phyloP scores from a whole-genome alignment of 306 rosid genomes.

The Cucurbita maxima region DNA sequence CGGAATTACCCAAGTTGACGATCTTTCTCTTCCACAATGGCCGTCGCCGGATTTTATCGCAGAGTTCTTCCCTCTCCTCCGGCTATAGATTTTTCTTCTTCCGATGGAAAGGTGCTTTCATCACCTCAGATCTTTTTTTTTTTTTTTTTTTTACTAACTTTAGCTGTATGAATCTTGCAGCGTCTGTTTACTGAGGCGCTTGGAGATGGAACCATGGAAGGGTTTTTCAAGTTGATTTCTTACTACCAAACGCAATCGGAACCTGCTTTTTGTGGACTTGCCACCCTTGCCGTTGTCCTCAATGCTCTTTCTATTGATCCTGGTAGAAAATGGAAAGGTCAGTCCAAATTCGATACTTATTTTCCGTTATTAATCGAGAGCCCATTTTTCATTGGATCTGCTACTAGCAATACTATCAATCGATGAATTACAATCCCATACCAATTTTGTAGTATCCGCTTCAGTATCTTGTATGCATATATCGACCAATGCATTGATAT shows the following conservation, averaged over 20 bases:
- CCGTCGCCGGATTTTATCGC: slow-evolving; percentile 15
- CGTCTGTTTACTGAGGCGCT: slow-evolving; percentile 51
- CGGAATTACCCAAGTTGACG: background rate
- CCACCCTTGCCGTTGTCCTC: slow-evolving; percentile 70
- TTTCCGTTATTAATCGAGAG: background rate
- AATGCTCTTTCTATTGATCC: slow-evolving; percentile 91
- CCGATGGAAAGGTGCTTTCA: slow-evolving; percentile 19
- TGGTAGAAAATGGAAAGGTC: slow-evolving; percentile 98
- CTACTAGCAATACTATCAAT: background rate
- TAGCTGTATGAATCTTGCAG: slow-evolving; percentile 19
- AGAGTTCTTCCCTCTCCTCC: slow-evolving; percentile 25
- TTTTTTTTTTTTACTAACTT: background rate
- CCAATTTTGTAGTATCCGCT: background rate
- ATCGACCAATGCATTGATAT: background rate
- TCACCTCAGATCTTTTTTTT: background rate
- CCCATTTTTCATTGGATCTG: background rate
- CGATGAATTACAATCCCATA: background rate
- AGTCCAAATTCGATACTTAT: background rate
- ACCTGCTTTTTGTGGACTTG: slow-evolving; percentile 80
- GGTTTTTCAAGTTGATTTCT: slow-evolving; percentile 74
- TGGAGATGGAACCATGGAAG: slow-evolving; percentile 56
- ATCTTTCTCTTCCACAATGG: background rate
- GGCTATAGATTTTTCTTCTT: slow-evolving; percentile 18
- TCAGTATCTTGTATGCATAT: background rate
- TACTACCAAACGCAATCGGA: slow-evolving; percentile 89